Conservation (phyloP, 441 rosid genomes). For the Manihot esculenta region DNA sequence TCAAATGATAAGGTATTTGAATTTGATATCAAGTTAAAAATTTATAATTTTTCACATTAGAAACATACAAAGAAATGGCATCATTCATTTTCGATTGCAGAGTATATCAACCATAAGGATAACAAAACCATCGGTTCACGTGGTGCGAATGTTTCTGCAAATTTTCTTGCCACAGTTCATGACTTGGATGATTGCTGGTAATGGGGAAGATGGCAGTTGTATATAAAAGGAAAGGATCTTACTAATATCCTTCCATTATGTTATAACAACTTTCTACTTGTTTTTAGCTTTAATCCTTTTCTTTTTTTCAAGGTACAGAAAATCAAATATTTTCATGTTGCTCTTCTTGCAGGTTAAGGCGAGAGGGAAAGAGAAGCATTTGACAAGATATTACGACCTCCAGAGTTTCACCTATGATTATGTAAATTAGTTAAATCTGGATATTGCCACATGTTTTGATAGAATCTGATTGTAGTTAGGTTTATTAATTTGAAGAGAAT, state of each 20-base stretch:
- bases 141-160: constrained; percentile 13
- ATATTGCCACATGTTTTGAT: not conserved
- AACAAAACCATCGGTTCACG: constrained; percentile 11
- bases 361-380: not conserved
- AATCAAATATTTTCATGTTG: not conserved
- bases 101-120: constrained; percentile 6
- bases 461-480: not conserved
- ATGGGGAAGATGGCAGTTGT: not conserved
- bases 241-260: not conserved
- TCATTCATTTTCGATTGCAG: too few relatives aligned
- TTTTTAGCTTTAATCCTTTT: not conserved
- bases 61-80: too few relatives aligned
- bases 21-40: too few relatives aligned
- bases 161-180: constrained; percentile 19
- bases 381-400: not conserved
- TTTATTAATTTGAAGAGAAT: too few relatives aligned
- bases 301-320: not conserved
- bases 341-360: constrained; percentile 9
- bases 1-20: too few relatives aligned
- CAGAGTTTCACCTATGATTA: not conserved
- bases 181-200: constrained; percentile 21
- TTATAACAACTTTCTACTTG: not conserved
- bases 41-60: too few relatives aligned
- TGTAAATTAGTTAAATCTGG: not conserved
- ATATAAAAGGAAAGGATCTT: not conserved